Evolutionary conservation across 768 basidiomycete genomes (phyloP).

Genomic region (Suillus clintonianus): DNA sequence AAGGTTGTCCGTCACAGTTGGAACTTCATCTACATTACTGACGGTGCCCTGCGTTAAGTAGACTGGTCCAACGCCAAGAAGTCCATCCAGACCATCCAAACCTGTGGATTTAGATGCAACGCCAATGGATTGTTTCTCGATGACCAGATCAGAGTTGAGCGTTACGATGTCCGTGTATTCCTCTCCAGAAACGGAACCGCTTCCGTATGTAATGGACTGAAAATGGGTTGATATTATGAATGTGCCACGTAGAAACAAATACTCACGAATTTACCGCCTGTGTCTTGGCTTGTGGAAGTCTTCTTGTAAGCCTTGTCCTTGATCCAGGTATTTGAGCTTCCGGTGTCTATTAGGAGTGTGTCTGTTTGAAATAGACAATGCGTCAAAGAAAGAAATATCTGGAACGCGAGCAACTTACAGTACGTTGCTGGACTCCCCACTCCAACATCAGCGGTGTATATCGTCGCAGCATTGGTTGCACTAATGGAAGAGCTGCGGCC

Average conservation of each 20-base stretch:
- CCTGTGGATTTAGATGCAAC: constrained; percentile 18
- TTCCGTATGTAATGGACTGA: constrained; percentile 11
- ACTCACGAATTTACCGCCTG: constrained; percentile 31
- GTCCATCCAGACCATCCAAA: constrained; percentile 35
- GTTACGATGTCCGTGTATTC: constrained; percentile 19
- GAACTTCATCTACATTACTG: neutral
- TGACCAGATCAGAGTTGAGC: constrained; percentile 14
- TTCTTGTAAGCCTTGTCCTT: constrained; percentile 45
- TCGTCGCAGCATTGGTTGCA: constrained; percentile 15
- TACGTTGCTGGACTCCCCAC: constrained; percentile 16
- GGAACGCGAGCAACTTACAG: constrained; percentile 3
- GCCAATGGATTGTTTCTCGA: constrained; percentile 34
- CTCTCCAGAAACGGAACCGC: constrained; percentile 10
- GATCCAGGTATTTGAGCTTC: constrained; percentile 52
- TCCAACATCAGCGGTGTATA: constrained; percentile 15
- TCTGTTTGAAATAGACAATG: constrained; percentile 7
- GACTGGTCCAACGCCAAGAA: constrained; percentile 18
- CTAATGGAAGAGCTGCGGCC: constrained; percentile 1
- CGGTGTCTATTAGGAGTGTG: constrained; percentile 20
- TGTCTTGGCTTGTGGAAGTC: constrained; percentile 44
- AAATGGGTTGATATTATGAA: neutral
- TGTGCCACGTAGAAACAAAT: no score
- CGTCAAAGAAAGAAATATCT: neutral
- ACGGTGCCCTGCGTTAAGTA: neutral
- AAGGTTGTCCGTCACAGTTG: constrained; percentile 36